Evolutionary conservation across 2,329 filamentous ascomycete species (phyloP).

Genomic region (Aspergillus sp.): DNA sequence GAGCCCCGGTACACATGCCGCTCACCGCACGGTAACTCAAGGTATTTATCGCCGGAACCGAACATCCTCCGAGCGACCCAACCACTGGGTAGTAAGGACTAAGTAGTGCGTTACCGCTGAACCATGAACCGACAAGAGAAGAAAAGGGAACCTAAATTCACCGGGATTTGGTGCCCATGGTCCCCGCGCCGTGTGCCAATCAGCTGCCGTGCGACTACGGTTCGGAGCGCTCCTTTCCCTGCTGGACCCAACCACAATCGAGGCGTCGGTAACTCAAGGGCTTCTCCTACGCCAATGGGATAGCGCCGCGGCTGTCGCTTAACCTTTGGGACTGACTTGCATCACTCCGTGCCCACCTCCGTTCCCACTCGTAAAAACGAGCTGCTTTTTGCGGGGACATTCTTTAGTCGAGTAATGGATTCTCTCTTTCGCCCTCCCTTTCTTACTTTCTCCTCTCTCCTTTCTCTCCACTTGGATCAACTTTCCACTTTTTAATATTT

Average conservation of each 20-base stretch:
- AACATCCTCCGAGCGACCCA: slow-evolving; percentile 16
- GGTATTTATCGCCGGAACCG: slow-evolving; percentile 16
- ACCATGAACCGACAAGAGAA: slow-evolving; percentile 1
- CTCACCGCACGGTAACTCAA: slow-evolving; percentile 5
- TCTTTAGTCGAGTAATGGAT: background rate
- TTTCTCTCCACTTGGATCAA: background rate
- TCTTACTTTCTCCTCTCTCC: too few species aligned
- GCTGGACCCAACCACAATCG: slow-evolving; percentile 18
- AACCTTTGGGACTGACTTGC: slow-evolving; percentile 14
- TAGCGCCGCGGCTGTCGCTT: slow-evolving; percentile 18
- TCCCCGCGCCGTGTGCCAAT: slow-evolving; percentile 12
- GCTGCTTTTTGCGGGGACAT: slow-evolving; percentile 12
- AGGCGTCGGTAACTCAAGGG: slow-evolving; percentile 9
- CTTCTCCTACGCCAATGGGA: slow-evolving; percentile 9
- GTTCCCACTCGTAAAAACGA: slow-evolving; percentile 6
- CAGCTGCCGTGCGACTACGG: slow-evolving; percentile 35
- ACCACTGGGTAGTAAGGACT: background rate
- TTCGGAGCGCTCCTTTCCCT: slow-evolving; percentile 34
- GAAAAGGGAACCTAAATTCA: slow-evolving; percentile 1
- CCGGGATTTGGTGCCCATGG: slow-evolving; percentile 10
- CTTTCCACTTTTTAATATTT: background rate
- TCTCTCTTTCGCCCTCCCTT: too few species aligned
- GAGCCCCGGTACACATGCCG: background rate
- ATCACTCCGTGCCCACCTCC: slow-evolving; percentile 7
- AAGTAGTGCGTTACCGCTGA: slow-evolving; percentile 1